Conservation (phyloP, 768 basidiomycete species). For the Agaricus subrufescens region DNA sequence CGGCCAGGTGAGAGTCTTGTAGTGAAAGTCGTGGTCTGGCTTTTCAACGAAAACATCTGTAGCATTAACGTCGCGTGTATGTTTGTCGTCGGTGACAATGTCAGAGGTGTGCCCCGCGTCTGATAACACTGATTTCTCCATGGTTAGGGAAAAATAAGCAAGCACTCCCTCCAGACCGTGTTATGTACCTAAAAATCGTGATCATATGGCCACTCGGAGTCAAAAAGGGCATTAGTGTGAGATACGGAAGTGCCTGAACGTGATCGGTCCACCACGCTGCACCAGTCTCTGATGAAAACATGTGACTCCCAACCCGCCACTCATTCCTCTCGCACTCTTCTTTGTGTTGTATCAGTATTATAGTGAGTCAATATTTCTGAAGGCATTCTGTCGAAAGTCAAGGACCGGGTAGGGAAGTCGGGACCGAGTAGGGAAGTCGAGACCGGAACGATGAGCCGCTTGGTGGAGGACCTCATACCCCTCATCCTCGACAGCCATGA, state of each 20-base stretch:
- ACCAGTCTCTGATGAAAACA: not conserved
- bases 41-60: constrained; percentile 42
- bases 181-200: no score
- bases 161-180: not conserved
- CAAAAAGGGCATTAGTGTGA: no score
- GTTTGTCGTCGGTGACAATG: not conserved
- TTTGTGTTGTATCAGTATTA: not conserved
- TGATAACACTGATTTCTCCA: not conserved
- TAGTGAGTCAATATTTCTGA: not conserved
- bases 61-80: not conserved
- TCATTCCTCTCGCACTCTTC: constrained; percentile 16
- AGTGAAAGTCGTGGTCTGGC: constrained; percentile 40
- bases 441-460: constrained; percentile 14
- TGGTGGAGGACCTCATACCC: constrained; percentile 49
- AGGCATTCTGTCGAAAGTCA: no score
- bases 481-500: constrained; percentile 43
- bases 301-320: not conserved
- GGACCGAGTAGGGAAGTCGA: not conserved
- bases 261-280: no score
- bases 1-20: constrained; percentile 52
- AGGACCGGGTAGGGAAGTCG: not conserved
- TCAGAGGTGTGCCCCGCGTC: not conserved
- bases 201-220: no score
- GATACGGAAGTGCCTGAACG: no score
- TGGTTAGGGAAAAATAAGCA: not conserved